A percentile compares a stretch with the other conserved stretches of the same genome.
These are phyloP conservation scores for Diaporthe citrichinensis DNA, from an alignment of 2,329 filamentous ascomycete genomes.

Conservation along the genomic window DNA sequence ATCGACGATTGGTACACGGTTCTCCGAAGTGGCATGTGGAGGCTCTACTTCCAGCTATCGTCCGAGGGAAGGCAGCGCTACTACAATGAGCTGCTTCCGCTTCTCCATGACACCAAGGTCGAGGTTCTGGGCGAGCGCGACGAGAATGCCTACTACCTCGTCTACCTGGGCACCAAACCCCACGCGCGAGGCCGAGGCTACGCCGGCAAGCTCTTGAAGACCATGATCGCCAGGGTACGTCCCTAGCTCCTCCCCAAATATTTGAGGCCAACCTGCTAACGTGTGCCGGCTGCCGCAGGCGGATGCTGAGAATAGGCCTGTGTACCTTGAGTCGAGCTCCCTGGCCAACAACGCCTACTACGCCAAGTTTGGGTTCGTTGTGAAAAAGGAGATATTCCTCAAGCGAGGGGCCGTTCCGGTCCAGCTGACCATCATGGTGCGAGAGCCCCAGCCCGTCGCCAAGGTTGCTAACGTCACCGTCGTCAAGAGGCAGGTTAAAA, in stretches of 20 bases:
- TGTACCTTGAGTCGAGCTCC: conserved; percentile 86
- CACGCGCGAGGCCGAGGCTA: conserved; percentile 80
- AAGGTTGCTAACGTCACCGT: conserved; percentile 49
- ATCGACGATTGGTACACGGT: conserved; percentile 81
- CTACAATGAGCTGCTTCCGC: conserved; percentile 82
- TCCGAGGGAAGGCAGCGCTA: conserved; percentile 80
- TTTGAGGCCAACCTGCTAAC: not conserved
- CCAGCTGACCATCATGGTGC: conserved; percentile 84
- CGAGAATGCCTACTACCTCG: conserved; percentile 82
- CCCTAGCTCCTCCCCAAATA: not conserved
- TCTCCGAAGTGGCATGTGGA: conserved; percentile 83
- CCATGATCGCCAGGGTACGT: conserved; percentile 75
- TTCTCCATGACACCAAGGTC: conserved; percentile 80
- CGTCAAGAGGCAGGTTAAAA: conserved; percentile 37
- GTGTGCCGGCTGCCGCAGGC: conserved; percentile 61
- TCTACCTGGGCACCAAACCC: conserved; percentile 85
- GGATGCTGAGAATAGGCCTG: conserved; percentile 75
- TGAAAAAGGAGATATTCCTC: conserved; percentile 74
- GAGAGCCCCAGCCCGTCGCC: conserved; percentile 70
- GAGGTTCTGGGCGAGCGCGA: conserved; percentile 78
- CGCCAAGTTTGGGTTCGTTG: conserved; percentile 80
- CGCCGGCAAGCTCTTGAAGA: conserved; percentile 77
- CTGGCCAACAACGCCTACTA: conserved; percentile 79
- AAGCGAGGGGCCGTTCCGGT: conserved; percentile 71
- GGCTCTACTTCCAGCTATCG: conserved; percentile 81